Percentiles rank a stretch among this genome's conserved stretches.
Conservation (phyloP, 192 early-diverging fungal genomes). For the Cetraspora pellucida region DNA sequence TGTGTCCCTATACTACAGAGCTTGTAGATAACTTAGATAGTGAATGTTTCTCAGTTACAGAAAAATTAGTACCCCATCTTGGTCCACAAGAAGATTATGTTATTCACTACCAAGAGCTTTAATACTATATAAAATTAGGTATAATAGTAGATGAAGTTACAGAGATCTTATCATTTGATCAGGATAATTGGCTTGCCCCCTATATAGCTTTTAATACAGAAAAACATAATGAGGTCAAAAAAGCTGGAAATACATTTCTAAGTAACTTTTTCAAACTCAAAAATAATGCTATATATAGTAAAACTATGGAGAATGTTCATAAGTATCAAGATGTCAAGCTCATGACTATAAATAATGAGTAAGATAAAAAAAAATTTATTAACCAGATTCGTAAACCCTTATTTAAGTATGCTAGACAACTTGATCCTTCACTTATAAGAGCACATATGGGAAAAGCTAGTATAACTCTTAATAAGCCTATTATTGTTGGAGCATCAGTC, state of each 20-base stretch:
- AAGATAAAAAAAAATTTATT: background rate
- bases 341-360: background rate
- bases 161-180: constrained; percentile 15
- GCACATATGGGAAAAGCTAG: background rate
- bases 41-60: too few relatives aligned
- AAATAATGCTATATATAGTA: background rate
- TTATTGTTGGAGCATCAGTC: constrained; percentile 21
- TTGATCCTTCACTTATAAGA: background rate
- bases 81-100: background rate
- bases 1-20: too few relatives aligned
- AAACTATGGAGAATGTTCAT: too few relatives aligned
- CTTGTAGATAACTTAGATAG: too few relatives aligned
- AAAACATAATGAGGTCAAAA: too few relatives aligned
- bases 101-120: constrained; percentile 1
- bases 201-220: constrained; percentile 20
- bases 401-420: background rate
- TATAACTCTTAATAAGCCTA: constrained; percentile 9
- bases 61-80: background rate
- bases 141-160: background rate
- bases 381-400: background rate
- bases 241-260: background rate
- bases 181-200: constrained; percentile 10
- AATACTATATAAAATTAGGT: background rate
- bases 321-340: constrained; percentile 17
- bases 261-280: constrained; percentile 8